Evolutionary conservation across 2,329 filamentous ascomycete species (phyloP).

Genomic region (Verticillium albo-atrum): DNA sequence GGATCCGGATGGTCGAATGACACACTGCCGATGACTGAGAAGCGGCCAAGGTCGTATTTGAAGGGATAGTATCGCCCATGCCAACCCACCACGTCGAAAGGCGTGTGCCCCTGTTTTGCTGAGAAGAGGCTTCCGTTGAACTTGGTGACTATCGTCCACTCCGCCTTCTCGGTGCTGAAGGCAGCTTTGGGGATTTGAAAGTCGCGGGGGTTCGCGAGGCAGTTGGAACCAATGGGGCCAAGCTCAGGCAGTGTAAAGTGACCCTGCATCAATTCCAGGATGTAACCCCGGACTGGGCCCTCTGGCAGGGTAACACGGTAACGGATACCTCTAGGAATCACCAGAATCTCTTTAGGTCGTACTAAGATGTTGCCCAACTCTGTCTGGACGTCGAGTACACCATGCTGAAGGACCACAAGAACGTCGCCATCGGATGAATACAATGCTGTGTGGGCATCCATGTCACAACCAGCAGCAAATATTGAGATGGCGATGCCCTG

Average conservation of each 20-base stretch:
- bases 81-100: slow-evolving; percentile 65
- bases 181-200: slow-evolving; percentile 58
- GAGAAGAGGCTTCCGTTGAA: slow-evolving; percentile 56
- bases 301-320: slow-evolving; percentile 55
- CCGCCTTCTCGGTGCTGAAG: slow-evolving; percentile 47
- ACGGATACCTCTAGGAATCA: slow-evolving; percentile 58
- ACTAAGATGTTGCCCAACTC: slow-evolving; percentile 59
- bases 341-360: slow-evolving; percentile 59
- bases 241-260: slow-evolving; percentile 64
- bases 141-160: slow-evolving; percentile 47
- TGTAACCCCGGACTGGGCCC: slow-evolving; percentile 60
- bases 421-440: slow-evolving; percentile 68
- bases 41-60: slow-evolving; percentile 64
- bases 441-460: slow-evolving; percentile 63
- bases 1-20: slow-evolving; percentile 64
- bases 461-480: slow-evolving; percentile 64
- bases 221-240: slow-evolving; percentile 62
- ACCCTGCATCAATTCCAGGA: slow-evolving; percentile 61
- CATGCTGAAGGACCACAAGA: slow-evolving; percentile 62
- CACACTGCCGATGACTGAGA: slow-evolving; percentile 57
- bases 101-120: slow-evolving; percentile 54
- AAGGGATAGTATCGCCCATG: slow-evolving; percentile 65
- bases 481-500: slow-evolving; percentile 64
- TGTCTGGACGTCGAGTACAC: slow-evolving; percentile 59
- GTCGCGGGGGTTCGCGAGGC: slow-evolving; percentile 62